phyloP scores from a whole-genome alignment of 2,329 filamentous ascomycete genomes.

The Penicillium sp. region DNA sequence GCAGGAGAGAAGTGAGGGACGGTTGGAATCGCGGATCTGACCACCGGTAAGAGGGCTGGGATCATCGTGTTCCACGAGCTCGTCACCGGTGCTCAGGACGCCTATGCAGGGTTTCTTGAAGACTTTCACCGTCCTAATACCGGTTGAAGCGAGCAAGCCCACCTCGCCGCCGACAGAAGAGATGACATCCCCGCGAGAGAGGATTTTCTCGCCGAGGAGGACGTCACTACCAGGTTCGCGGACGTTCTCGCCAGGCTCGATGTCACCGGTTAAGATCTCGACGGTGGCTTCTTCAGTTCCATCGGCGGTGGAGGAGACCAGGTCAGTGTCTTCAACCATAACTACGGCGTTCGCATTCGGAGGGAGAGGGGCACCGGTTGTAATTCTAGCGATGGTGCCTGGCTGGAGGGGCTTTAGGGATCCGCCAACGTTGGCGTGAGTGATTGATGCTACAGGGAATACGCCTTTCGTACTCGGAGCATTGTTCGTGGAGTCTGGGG shows the following conservation, averaged over 20 bases:
- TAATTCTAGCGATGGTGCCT: conserved; percentile 86
- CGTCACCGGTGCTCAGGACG: conserved; percentile 91
- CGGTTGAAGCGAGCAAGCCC: conserved; percentile 84
- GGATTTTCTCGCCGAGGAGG: conserved; percentile 67
- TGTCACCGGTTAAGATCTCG: conserved; percentile 78
- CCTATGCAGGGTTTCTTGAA: conserved; percentile 80
- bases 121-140: conserved; percentile 70
- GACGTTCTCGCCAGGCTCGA: conserved; percentile 82
- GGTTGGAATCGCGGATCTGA: conserved; percentile 92
- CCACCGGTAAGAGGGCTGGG: conserved; percentile 69
- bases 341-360: conserved; percentile 87
- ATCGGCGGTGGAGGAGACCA: conserved; percentile 76
- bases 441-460: conserved; percentile 85
- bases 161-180: conserved; percentile 89
- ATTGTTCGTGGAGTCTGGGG: conserved; percentile 51
- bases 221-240: conserved; percentile 91
- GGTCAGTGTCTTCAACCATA: conserved; percentile 92
- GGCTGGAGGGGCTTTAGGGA: conserved; percentile 64
- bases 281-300: conserved; percentile 84
- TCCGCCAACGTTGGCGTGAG: conserved; percentile 78
- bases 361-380: conserved; percentile 89
- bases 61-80: conserved; percentile 76
- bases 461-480: conserved; percentile 70
- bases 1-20: conserved; percentile 82
- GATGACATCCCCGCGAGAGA: conserved; percentile 79